These are phyloP conservation scores for Klebsormidium nitens DNA, from an alignment of 139 green algal species.

Conservation along the genomic window DNA sequence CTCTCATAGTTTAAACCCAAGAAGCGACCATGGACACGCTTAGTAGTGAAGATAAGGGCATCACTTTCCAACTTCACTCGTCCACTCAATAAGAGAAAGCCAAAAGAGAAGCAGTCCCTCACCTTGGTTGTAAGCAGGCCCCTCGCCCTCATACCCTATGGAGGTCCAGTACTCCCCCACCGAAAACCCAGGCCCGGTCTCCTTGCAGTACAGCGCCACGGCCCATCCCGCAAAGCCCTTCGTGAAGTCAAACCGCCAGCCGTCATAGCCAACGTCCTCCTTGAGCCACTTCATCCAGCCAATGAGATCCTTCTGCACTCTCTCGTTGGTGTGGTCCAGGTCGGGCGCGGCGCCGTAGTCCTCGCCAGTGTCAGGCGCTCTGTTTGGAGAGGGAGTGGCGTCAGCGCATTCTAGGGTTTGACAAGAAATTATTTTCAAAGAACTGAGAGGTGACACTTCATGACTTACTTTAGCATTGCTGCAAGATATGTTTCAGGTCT, in stretches of 20 bases:
- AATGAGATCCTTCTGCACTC: constrained; percentile 59
- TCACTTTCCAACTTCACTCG: too few species aligned
- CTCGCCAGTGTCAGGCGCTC: constrained; percentile 46
- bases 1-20: too few species aligned
- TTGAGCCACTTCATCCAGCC: constrained; percentile 72
- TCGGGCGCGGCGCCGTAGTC: constrained; percentile 72
- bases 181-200: constrained; percentile 45
- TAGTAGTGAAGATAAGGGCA: too few species aligned
- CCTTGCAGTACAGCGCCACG: constrained; percentile 48
- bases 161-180: constrained; percentile 69
- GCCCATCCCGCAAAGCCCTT: constrained; percentile 50
- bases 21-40: too few species aligned
- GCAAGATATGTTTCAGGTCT: too few species aligned
- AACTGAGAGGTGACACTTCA: too few species aligned
- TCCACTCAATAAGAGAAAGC: too few species aligned
- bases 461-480: too few species aligned
- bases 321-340: constrained; percentile 78
- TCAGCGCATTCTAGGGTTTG: neutral
- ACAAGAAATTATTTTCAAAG: too few species aligned
- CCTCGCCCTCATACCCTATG: constrained; percentile 20
- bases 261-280: constrained; percentile 55
- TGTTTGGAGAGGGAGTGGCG: too few species aligned
- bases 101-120: too few species aligned
- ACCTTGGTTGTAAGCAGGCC: too few species aligned
- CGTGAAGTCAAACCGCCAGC: constrained; percentile 61